These are phyloP conservation scores for Lenzites betulinus DNA, from an alignment of 768 basidiomycete genomes.

Conservation along the genomic window DNA sequence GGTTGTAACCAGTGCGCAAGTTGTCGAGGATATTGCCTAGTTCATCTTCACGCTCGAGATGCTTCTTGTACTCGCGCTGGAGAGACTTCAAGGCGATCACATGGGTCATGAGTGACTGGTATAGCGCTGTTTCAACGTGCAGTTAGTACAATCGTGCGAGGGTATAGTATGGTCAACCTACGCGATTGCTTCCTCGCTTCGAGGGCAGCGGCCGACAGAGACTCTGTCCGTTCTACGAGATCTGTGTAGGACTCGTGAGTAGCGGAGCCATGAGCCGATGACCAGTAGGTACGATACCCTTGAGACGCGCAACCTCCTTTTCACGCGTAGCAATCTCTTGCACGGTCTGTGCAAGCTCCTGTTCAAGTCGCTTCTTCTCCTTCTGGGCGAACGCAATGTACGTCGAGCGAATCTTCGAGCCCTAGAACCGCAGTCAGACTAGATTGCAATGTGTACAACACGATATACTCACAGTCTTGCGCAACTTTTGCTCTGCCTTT, in stretches of 20 bases:
- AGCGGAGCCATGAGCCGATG: neutral
- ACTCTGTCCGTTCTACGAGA: conserved; percentile 76
- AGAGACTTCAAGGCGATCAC: conserved; percentile 77
- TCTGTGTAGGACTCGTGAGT: conserved; percentile 45
- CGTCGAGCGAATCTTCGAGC: conserved; percentile 85
- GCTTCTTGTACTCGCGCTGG: conserved; percentile 67
- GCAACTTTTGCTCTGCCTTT: conserved; percentile 76
- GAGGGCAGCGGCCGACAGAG: conserved; percentile 74
- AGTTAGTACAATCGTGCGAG: neutral
- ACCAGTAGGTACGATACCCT: conserved; percentile 47
- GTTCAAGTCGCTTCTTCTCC: conserved; percentile 85
- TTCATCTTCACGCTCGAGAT: conserved; percentile 71
- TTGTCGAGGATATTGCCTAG: conserved; percentile 83
- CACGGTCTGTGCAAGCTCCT: conserved; percentile 51
- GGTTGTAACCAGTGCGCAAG: conserved; percentile 88
- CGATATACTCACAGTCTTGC: conserved; percentile 66
- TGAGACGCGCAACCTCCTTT: conserved; percentile 71
- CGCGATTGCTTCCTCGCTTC: conserved; percentile 88
- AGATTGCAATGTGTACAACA: neutral
- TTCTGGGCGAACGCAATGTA: conserved; percentile 88
- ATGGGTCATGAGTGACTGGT: conserved; percentile 71
- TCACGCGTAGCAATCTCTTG: conserved; percentile 64
- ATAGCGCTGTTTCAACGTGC: conserved; percentile 63
- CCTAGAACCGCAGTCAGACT: conserved; percentile 46
- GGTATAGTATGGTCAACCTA: conserved; percentile 40